Evolutionary conservation across 2,329 filamentous ascomycete species (phyloP).

Genomic region (Beauveria rudraprayagi): DNA sequence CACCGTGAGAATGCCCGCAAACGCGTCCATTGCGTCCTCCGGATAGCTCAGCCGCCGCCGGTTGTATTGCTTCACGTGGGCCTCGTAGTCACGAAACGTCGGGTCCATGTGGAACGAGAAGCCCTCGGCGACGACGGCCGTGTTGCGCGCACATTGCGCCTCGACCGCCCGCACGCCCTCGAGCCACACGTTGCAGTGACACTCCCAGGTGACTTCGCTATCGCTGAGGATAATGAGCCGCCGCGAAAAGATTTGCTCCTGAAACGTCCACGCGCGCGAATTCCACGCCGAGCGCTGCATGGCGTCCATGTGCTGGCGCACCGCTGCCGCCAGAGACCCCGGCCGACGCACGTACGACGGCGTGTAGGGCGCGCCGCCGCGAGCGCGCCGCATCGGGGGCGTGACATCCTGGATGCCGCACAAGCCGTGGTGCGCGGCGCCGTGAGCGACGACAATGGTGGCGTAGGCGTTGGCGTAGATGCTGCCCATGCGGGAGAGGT

Average conservation of each 20-base stretch:
- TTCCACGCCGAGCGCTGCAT: conserved; percentile 5
- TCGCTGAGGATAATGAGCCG: conserved; percentile 6
- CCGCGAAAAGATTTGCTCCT: conserved; percentile 10
- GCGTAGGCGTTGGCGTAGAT: conserved; percentile 12
- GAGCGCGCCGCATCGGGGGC: background rate
- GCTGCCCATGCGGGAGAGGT: conserved; percentile 13
- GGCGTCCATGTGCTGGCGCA: background rate
- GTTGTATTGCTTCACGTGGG: conserved; percentile 10
- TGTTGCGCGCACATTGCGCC: conserved; percentile 8
- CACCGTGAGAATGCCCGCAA: conserved; percentile 10
- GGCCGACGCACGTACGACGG: conserved; percentile 6
- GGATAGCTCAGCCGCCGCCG: conserved; percentile 5
- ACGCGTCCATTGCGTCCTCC: conserved; percentile 9
- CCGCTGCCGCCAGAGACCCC: background rate
- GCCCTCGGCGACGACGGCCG: conserved; percentile 1
- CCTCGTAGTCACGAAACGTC: background rate
- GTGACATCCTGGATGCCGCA: background rate
- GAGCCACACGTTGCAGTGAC: conserved; percentile 12
- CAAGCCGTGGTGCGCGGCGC: background rate
- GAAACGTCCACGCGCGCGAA: conserved; percentile 8
- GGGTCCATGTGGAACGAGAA: conserved; percentile 5
- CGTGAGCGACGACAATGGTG: conserved; percentile 2
- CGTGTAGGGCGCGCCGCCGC: background rate
- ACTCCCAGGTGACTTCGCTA: conserved; percentile 6
- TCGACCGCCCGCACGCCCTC: conserved; percentile 8